phyloP scores from a whole-genome alignment of 164 flowering plant genomes.

The Nymphaea colorata region DNA sequence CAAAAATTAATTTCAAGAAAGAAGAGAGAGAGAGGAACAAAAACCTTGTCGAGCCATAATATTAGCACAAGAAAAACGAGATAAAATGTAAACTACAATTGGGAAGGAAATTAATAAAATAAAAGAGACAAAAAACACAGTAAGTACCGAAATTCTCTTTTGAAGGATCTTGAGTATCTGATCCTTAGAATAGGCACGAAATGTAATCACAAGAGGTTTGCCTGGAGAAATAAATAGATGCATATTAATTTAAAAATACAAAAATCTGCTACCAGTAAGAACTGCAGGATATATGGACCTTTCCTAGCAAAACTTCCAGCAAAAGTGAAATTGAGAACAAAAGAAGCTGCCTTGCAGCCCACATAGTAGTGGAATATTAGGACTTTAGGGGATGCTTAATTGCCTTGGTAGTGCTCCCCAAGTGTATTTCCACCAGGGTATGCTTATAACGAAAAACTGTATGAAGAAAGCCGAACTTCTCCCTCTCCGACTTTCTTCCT shows the following conservation, averaged over 20 bases:
- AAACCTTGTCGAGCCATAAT: neutral
- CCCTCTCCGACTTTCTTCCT: no score
- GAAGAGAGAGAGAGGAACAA: neutral
- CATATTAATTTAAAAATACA: neutral
- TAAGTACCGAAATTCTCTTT: conserved; percentile 66
- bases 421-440: no score
- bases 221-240: conserved; percentile 28
- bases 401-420: no score
- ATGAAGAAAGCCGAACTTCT: no score
- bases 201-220: conserved; percentile 71
- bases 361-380: no score
- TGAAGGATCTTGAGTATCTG: conserved; percentile 76
- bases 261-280: no score
- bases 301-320: no score
- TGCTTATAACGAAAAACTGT: no score
- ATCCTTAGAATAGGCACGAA: conserved; percentile 81
- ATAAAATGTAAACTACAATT: neutral
- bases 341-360: no score
- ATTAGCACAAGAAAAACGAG: neutral
- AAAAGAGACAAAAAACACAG: conserved; percentile 3
- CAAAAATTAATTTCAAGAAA: neutral
- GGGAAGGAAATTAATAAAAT: neutral
- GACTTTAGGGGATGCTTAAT: no score
- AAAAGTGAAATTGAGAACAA: no score
- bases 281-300: no score